Percentiles rank a stretch among this genome's conserved stretches.
These are phyloP conservation scores for Cutaneotrichosporon cutaneum DNA, from an alignment of 1,284 basidiomycete species.

Conservation along the genomic window DNA sequence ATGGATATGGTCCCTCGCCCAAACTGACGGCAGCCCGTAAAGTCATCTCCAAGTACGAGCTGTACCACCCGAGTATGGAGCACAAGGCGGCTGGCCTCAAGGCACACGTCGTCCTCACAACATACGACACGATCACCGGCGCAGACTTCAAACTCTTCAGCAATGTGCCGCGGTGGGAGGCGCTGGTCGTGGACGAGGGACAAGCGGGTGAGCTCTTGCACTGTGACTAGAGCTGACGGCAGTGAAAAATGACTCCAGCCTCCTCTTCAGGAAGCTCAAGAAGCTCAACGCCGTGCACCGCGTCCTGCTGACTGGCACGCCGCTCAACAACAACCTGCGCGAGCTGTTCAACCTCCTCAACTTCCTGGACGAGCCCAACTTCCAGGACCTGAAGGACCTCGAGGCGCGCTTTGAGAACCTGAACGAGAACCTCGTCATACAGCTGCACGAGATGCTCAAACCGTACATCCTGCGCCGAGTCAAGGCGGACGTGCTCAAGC, in stretches of 20 bases:
- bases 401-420: slow-evolving; percentile 69
- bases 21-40: slow-evolving; percentile 62
- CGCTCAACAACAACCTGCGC: slow-evolving; percentile 92
- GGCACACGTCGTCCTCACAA: slow-evolving; percentile 79
- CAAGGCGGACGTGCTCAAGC: slow-evolving; percentile 85
- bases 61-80: slow-evolving; percentile 61
- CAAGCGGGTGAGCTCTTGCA: slow-evolving; percentile 6
- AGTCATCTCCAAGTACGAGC: slow-evolving; percentile 76
- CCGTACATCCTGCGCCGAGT: slow-evolving; percentile 91
- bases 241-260: slow-evolving; percentile 74
- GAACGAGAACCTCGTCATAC: slow-evolving; percentile 71
- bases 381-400: slow-evolving; percentile 64
- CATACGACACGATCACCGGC: slow-evolving; percentile 75
- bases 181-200: slow-evolving; percentile 87
- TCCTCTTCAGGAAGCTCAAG: slow-evolving; percentile 79
- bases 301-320: slow-evolving; percentile 92
- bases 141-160: slow-evolving; percentile 78
- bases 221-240: slow-evolving; percentile 4
- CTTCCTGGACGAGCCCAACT: slow-evolving; percentile 76
- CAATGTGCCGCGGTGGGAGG: slow-evolving; percentile 82
- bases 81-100: slow-evolving; percentile 47
- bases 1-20: not conserved
- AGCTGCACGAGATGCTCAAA: slow-evolving; percentile 71
- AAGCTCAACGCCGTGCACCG: slow-evolving; percentile 76
- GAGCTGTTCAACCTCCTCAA: slow-evolving; percentile 95